phyloP scores from a whole-genome alignment of 2,329 filamentous ascomycete genomes.

The Colletotrichum simmondsii region DNA sequence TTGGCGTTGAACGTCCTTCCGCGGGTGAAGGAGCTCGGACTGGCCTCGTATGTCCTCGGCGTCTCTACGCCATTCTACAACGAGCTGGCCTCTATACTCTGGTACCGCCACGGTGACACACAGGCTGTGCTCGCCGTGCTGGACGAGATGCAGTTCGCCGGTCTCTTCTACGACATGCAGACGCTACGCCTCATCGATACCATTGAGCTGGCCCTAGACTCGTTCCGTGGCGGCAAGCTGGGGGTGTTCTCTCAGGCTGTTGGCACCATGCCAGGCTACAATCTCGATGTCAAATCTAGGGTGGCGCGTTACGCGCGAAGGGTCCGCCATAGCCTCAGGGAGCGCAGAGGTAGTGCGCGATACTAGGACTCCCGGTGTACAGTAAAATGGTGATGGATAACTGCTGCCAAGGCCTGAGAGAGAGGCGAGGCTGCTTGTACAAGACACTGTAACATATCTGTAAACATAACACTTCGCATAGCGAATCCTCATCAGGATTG shows the following conservation, averaged over 20 bases:
- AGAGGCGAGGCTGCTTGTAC: background rate
- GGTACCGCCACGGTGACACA: slow-evolving; percentile 70
- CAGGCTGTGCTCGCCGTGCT: slow-evolving; percentile 65
- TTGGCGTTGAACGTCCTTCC: slow-evolving; percentile 72
- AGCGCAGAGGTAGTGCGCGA: background rate
- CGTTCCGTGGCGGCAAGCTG: slow-evolving; percentile 24
- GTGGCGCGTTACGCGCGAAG: slow-evolving; percentile 18
- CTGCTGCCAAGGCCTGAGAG: background rate
- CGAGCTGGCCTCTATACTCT: slow-evolving; percentile 70
- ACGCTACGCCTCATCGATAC: slow-evolving; percentile 53
- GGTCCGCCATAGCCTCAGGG: slow-evolving; percentile 1
- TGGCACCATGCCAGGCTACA: slow-evolving; percentile 34
- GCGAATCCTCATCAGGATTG: background rate
- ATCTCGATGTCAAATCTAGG: slow-evolving; percentile 29
- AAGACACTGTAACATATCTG: slow-evolving; percentile 6
- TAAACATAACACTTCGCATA: background rate
- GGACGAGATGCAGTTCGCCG: slow-evolving; percentile 73
- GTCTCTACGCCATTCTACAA: slow-evolving; percentile 78
- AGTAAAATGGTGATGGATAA: too few relatives aligned
- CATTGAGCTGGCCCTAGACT: slow-evolving; percentile 45
- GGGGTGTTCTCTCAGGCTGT: slow-evolving; percentile 31
- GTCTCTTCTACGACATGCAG: slow-evolving; percentile 65
- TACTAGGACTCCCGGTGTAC: background rate
- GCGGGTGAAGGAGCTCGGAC: slow-evolving; percentile 73
- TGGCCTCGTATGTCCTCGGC: slow-evolving; percentile 77